Base-by-base conservation (phyloP, 169 alveolate genomes). In the Plasmodium vivax region DNA sequence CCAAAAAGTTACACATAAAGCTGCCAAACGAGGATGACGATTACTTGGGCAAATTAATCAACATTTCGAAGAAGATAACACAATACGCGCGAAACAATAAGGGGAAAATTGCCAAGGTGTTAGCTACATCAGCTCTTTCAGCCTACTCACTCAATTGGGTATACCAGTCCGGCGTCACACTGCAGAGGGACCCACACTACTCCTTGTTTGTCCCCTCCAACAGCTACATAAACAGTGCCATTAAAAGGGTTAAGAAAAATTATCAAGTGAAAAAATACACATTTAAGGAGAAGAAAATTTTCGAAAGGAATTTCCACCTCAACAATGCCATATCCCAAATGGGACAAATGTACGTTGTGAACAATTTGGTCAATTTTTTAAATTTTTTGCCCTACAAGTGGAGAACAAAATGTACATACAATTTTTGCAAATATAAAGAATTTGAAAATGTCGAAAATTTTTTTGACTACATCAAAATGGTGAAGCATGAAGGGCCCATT, bases 21-120 rank as follows among this genome's bases (percentile, higher is more conserved):
- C 68, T 92, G 16, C 95, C 95, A 23, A 75, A 83, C 82, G 85
- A 92, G 83, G 92, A 92, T 92, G 95, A 92, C 38, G 95, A 92
- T 72, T 92, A 92, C 84, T 73, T 92, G 84, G 95, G 82, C 10
- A 92, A 92, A 92, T 82, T 92, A 73, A 82, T 92, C 16, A 54
- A 83, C 27, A 41, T 82, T 45, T 72, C 84, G 74, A 83, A 73
- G 34, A 58, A 92, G 58, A 92, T 92, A 71, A 82, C 92, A 34
- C 41, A 23, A 23, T 92, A 92, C 51, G 27, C 95, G 32, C 45
- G 45, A 82, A 71, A 92, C 23, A 92, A 92, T 51, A 92, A 92
- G 23, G 32, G 6, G 32, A 92, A 68, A 32, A 73, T 92, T 41
- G 58, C 92, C n/a, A 92, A 92, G 54, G 32, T 47, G 2, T 30